These are phyloP conservation scores for Rhizopus sp. DNA, from an alignment of 371 early-diverging fungal species.

Conservation along the genomic window DNA sequence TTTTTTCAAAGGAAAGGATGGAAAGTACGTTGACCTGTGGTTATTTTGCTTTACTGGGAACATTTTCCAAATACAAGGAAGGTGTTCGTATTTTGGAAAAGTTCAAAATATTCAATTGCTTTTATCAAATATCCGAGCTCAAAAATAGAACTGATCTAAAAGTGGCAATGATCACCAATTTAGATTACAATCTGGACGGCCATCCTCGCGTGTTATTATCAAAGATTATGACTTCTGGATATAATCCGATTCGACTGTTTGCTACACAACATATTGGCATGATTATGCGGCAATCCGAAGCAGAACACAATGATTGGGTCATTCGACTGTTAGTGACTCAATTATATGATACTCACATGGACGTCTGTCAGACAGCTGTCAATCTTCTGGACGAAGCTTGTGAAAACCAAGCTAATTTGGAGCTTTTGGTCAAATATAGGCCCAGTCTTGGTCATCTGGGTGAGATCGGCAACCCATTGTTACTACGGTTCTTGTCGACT, in stretches of 20 bases:
- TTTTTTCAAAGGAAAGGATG: conserved; percentile 80
- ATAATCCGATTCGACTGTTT: conserved; percentile 77
- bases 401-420: conserved; percentile 64
- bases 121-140: conserved; percentile 81
- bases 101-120: conserved; percentile 79
- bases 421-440: conserved; percentile 65
- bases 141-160: conserved; percentile 81
- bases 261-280: conserved; percentile 75
- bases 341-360: conserved; percentile 79
- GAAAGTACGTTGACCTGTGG: conserved; percentile 72
- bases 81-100: conserved; percentile 74
- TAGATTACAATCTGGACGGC: conserved; percentile 83
- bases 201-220: conserved; percentile 81
- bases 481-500: conserved; percentile 72
- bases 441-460: conserved; percentile 80
- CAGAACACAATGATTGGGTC: conserved; percentile 78
- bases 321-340: conserved; percentile 76
- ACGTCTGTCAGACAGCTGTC: conserved; percentile 77
- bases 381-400: conserved; percentile 74
- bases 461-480: conserved; percentile 68
- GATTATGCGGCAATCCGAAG: conserved; percentile 59
- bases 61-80: conserved; percentile 62
- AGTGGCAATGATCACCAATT: conserved; percentile 71
- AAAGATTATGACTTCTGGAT: conserved; percentile 84
- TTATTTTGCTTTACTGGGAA: conserved; percentile 80